Evolutionary conservation across 2,329 filamentous ascomycete genomes (phyloP), one percentile per base, ranked within the genome.

Genomic region (Beauveria australis): DNA sequence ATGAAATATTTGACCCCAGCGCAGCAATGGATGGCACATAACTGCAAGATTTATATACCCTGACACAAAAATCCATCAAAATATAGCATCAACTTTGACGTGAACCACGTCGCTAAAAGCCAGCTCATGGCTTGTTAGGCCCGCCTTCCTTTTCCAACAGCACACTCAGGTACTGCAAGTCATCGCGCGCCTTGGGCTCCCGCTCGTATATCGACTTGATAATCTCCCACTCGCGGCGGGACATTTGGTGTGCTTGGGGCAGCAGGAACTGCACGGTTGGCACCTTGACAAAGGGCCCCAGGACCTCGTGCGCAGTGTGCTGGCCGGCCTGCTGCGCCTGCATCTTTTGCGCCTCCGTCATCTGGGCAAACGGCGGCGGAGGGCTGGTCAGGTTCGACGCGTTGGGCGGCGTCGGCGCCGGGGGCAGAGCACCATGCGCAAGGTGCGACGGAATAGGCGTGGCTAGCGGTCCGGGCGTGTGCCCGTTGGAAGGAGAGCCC

Each of bases 211-310:
- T 86, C 44, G 82, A 79, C 56, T 82, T 80, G 63, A 97, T 83
- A 30, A 94, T 84, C 60, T 83, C 79, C 82, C 94, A 88, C 69
- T 95, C 89, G 18, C 82, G 76, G n/a, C 83, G 78, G 51, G 86
- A 80, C 78, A 89, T 90, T 54, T 82, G 81, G 22, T 81, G 84
- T 1, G 87, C 87, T 64, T 89, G 86, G 5, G 85, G 83, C 49
- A 91, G 76, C 5, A 92, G 75, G 66, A 91, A 88, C 26, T 83
- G 79, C 9, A 90, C 84, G 0, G 87, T 89, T 0, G 87, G 84
- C 18, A 84, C 82, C 24, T 77, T 78, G 14, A 87, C 81, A 49
- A 88, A 77, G 0, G 79, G 72, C 0, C 89, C 89, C 0, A 91
- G 78, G 1, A 90, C 81, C 62, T 87, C 81, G 1, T 78, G 74